Base-by-base conservation (phyloP, 805 yeast species). In the Pichia deserticola region DNA sequence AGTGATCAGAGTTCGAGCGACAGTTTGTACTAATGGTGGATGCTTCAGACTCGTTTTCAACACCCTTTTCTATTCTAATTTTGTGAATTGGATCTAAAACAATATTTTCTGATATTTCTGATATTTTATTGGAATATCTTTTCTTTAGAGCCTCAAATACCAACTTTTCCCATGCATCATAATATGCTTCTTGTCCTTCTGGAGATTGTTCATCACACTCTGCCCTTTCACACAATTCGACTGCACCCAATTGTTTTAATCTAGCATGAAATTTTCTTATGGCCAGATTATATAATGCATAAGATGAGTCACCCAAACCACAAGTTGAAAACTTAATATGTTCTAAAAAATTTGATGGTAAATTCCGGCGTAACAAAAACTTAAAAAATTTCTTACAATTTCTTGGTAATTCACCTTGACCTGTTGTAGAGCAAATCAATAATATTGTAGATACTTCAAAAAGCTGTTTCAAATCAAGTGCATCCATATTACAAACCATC, bases 301-400 rank as follows among this genome's bases (percentile, higher is more conserved):
- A 93, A 1, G 95, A 84, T 0, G 96, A 84, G 64, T 93, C 98
- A 29, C 99, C 99, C 1, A 93, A 68, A 0, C 99, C 99, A 60
- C 93, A 85, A 2, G 89, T 76, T 3, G 92, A 78, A 56, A 89
- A 73, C 15, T 70, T 65, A 10, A 87, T 57, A 60, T 83, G 86
- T 54, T 74, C 74, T 38, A 92, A 67, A 33, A 88, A 67, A 57
- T 79, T 79, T 0, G 56, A 32, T 0, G 70, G 93, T 7, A 92
- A 75, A 55, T 80, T 81, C 61, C 76, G 79, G 61, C 77, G 79
- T 50, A 88, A 75, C 57, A 93, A 65, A 53, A 84, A 80, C 55
- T 75, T 74, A 95, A 96, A 86, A 54, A 92, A 78, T 52, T 77
- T 79, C 54, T 73, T 72, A 0, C 85, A 83, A 61, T 88, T 88